A percentile compares a stretch with the other conserved stretches of the same genome.
Evolutionary conservation across 768 basidiomycete species (phyloP).

Genomic region (Lyophyllum decastes): DNA sequence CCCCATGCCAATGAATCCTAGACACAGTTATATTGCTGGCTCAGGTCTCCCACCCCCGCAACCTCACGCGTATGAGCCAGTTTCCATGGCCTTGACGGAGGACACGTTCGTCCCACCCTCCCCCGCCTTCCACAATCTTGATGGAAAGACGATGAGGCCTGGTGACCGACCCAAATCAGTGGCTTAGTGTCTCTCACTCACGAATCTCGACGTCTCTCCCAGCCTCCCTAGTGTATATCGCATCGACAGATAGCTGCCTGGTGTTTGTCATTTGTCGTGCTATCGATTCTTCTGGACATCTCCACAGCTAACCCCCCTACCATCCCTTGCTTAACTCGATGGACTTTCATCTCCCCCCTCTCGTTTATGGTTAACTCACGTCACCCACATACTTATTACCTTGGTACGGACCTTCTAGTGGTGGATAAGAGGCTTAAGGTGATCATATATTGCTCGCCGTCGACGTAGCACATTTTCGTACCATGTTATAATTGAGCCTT

Average conservation of each 20-base stretch:
- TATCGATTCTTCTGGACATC: conserved; percentile 11
- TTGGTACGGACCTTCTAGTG: conserved; percentile 6
- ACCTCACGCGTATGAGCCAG: conserved; percentile 63
- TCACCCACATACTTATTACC: not conserved
- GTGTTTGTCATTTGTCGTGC: conserved; percentile 7
- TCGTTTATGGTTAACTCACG: conserved; percentile 13
- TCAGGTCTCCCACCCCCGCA: conserved; percentile 13
- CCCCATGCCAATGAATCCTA: conserved; percentile 57
- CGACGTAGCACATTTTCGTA: conserved; percentile 10
- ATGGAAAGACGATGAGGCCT: conserved; percentile 28
- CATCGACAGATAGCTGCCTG: conserved; percentile 6
- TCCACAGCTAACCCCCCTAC: not conserved
- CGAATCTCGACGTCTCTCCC: conserved; percentile 1
- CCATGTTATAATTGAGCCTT: conserved; percentile 5
- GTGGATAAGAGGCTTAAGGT: conserved; percentile 1
- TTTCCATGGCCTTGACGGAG: conserved; percentile 38
- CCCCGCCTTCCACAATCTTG: conserved; percentile 53
- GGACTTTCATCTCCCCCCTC: not conserved
- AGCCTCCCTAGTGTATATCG: conserved; percentile 12
- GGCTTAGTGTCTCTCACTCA: conserved; percentile 26
- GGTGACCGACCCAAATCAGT: conserved; percentile 47
- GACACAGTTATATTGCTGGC: conserved; percentile 42
- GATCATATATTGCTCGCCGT: conserved; percentile 6
- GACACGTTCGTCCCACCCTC: conserved; percentile 60
- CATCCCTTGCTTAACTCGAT: not conserved